phyloP scores from a whole-genome alignment of 2,329 filamentous ascomycete genomes.

The Penicillium sp. region DNA sequence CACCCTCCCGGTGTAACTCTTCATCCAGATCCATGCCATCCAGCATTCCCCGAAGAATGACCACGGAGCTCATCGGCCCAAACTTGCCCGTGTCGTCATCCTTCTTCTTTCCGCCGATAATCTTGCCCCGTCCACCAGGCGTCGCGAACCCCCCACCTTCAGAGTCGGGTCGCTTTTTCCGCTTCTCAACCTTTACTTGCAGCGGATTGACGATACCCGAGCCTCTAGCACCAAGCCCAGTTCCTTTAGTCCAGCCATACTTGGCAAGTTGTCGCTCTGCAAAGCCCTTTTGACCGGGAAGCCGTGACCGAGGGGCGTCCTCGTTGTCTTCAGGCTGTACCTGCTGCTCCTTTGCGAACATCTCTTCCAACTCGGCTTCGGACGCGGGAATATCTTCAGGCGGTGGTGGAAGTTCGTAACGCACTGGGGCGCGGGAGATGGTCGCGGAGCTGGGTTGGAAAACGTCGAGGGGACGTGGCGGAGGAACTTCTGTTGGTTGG shows the following conservation, averaged over 20 bases:
- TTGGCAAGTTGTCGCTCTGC: conserved; percentile 88
- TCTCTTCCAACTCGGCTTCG: conserved; percentile 54
- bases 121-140: conserved; percentile 71
- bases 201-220: conserved; percentile 84
- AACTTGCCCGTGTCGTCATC: conserved; percentile 58
- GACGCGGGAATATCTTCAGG: conserved; percentile 56
- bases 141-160: conserved; percentile 77
- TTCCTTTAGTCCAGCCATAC: conserved; percentile 88
- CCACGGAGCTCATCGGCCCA: conserved; percentile 76
- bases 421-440: conserved; percentile 77
- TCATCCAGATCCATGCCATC: conserved; percentile 76
- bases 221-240: conserved; percentile 79
- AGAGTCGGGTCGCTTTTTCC: conserved; percentile 74
- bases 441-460: conserved; percentile 53
- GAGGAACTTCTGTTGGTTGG: conserved; percentile 31
- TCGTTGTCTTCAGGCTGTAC: conserved; percentile 36
- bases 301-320: conserved; percentile 58
- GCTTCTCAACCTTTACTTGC: conserved; percentile 80
- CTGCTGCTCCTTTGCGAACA: conserved; percentile 43
- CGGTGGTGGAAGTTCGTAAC: conserved; percentile 62
- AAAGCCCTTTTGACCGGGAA: conserved; percentile 80
- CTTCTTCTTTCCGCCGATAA: conserved; percentile 73
- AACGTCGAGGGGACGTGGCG: conserved; percentile 42
- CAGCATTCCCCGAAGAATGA: conserved; percentile 82
- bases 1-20: conserved; percentile 70